Percentiles rank a stretch among this genome's conserved stretches.
Evolutionary conservation across 805 yeast species (phyloP).

Genomic region (Torulaspora microellipsoides): DNA sequence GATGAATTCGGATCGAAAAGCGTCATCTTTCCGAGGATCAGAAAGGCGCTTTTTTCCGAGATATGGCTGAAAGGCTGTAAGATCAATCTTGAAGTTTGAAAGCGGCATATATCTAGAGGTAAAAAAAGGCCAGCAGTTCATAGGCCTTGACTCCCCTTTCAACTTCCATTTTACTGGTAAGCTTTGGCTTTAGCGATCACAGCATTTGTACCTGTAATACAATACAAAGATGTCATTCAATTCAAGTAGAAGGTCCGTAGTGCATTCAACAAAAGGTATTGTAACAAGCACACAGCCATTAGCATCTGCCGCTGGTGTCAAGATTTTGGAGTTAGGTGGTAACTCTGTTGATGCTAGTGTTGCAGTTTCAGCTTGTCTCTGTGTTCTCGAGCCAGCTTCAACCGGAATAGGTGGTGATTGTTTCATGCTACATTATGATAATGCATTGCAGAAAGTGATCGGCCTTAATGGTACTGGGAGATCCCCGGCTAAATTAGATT

Average conservation of each 20-base stretch:
- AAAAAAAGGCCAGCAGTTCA: too few relatives aligned
- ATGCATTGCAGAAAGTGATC: slow-evolving; percentile 44
- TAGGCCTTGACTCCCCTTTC: too few relatives aligned
- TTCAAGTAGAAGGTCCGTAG: slow-evolving; percentile 56
- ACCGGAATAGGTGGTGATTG: slow-evolving; percentile 67
- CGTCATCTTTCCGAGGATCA: too few relatives aligned
- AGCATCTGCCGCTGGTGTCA: slow-evolving; percentile 69
- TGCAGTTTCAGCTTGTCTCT: slow-evolving; percentile 53
- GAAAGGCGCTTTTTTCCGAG: too few relatives aligned
- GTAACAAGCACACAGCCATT: slow-evolving; percentile 73
- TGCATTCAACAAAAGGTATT: slow-evolving; percentile 67
- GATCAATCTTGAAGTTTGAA: too few relatives aligned
- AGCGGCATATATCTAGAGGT: too few relatives aligned
- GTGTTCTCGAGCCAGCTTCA: slow-evolving; percentile 54
- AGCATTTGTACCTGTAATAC: too few relatives aligned
- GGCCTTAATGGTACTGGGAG: slow-evolving; percentile 79
- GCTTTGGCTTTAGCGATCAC: too few relatives aligned
- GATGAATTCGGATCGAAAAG: too few relatives aligned
- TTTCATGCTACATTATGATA: slow-evolving; percentile 57
- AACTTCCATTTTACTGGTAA: too few relatives aligned
- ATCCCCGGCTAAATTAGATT: slow-evolving; percentile 43
- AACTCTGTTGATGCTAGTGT: slow-evolving; percentile 65
- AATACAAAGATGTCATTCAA: not conserved
- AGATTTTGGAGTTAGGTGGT: slow-evolving; percentile 65
- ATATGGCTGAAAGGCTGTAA: too few relatives aligned